Base-by-base conservation (phyloP, 495 filamentous ascomycete genomes). In the Chaetomium tenue region DNA sequence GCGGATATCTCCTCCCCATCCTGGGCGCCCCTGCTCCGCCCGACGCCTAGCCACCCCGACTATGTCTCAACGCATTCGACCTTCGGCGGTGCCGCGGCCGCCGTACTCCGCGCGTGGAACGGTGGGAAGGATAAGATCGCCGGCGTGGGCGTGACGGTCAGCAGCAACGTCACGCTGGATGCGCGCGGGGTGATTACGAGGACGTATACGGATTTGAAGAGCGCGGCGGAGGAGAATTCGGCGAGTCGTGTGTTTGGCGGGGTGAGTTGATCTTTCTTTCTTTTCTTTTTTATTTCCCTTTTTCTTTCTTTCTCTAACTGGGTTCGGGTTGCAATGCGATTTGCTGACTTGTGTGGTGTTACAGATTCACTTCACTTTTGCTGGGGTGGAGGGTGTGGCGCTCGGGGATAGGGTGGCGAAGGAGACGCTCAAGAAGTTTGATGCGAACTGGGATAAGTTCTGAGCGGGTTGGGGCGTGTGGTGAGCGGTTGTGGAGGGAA, bases 1-100 rank as follows among this genome's bases (percentile, higher is more conserved):
- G 37, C 16, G 2, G 52, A 67, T 60, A 52, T 76, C 40, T 68
- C 70, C 9, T 65, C 70, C 59, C 44, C 70, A 44, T 37, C 47
- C 23, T 77, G 75, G 75, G 58, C 54, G 0, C 75, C 75, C 3
- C 72, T 77, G 5, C 65, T 77, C 3, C 60, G 67, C 2, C 75
- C 75, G 15, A 77, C 75, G 6, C 75, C 75, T 0, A 70, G 28
- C 53, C 73, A 77, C 56, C 75, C 66, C 18, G 75, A 77, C 53
- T 77, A 77, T 28, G 60, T 70, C 0, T 76, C 74, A 22, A 74
- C 72, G 16, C 75, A 77, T 57, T 69, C 73, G 20, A 75, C 72
- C 0, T 75, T 73, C 65, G 75, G 75, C n/a, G 69, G 63, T 13
- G 75, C 75, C 5, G 75, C 72, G 6, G 66, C 69, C 2, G 62